These are phyloP conservation scores for Peniophora sp. DNA, from an alignment of 1,284 basidiomycete species.

Conservation along the genomic window DNA sequence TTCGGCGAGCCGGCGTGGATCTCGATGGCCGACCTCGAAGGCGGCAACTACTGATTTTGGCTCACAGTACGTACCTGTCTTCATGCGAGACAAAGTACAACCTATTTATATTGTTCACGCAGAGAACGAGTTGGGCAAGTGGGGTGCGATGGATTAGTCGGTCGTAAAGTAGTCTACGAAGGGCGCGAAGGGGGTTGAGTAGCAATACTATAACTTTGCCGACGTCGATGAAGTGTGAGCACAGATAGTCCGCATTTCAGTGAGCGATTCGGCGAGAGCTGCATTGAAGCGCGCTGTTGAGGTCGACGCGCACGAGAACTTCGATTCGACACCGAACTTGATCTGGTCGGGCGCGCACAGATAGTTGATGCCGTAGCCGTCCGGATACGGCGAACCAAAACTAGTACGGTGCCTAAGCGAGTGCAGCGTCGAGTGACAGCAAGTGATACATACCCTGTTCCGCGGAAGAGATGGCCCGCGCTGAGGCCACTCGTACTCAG, in stretches of 20 bases:
- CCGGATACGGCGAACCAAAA: constrained; percentile 72
- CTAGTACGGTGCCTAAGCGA: too few relatives aligned
- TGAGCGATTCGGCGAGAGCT: constrained; percentile 60
- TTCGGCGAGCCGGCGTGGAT: constrained; percentile 34
- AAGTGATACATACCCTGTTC: constrained; percentile 71
- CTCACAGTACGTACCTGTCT: too few relatives aligned
- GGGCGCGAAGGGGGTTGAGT: too few relatives aligned
- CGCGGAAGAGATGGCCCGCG: constrained; percentile 82
- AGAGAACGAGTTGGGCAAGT: too few relatives aligned
- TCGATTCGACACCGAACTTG: constrained; percentile 95
- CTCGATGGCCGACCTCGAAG: constrained; percentile 28
- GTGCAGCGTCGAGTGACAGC: too few relatives aligned
- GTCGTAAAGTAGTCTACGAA: too few relatives aligned
- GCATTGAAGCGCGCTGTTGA: constrained; percentile 69
- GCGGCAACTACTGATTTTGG: too few relatives aligned
- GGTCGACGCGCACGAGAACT: constrained; percentile 63
- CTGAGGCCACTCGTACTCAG: constrained; percentile 89
- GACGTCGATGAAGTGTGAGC: too few relatives aligned
- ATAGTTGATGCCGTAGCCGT: constrained; percentile 93
- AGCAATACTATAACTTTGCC: too few relatives aligned
- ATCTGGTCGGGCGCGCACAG: constrained; percentile 75
- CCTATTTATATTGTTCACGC: too few relatives aligned
- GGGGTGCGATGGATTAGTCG: too few relatives aligned
- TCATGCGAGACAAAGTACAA: too few relatives aligned
- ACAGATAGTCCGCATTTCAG: constrained; percentile 51